Percentiles rank a stretch among this genome's conserved stretches.
phyloP scores from a whole-genome alignment of 1,139 yeast genomes.

The Sugiyamaella grinbergsii region DNA sequence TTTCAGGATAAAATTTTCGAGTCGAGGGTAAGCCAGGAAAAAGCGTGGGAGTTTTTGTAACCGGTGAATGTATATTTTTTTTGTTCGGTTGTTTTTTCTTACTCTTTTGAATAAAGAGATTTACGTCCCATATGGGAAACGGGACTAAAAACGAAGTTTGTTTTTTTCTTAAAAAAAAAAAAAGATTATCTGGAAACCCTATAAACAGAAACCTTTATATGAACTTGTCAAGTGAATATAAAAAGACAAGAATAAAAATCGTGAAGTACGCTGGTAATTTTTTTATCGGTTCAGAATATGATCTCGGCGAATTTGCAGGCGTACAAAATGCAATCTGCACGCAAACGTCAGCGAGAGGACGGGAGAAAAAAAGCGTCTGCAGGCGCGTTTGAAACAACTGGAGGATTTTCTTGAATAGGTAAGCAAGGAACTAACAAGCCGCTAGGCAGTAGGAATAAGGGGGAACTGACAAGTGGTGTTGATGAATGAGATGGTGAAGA shows the following conservation, averaged over 20 bases:
- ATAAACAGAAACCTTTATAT: neutral
- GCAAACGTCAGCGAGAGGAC: conserved; percentile 6
- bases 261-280: neutral
- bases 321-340: neutral
- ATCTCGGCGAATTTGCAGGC: conserved; percentile 4
- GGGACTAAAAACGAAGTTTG: neutral
- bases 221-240: too few species aligned
- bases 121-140: conserved; percentile 3
- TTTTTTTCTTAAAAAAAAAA: neutral
- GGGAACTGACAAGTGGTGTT: neutral
- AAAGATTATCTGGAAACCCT: neutral
- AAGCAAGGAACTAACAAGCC: conserved; percentile 2
- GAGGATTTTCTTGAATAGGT: conserved; percentile 1
- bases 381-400: conserved; percentile 9
- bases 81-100: neutral
- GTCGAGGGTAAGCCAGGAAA: too few species aligned
- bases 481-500: neutral
- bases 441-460: neutral
- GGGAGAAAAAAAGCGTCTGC: conserved; percentile 5
- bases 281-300: neutral
- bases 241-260: neutral
- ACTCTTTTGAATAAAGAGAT: neutral
- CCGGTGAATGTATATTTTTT: too few species aligned
- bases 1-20: conserved; percentile 10
- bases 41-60: too few species aligned